Evolutionary conservation across 2,329 filamentous ascomycete species (phyloP), one percentile per base, ranked within the genome.

Genomic region (Penicillium sp.): DNA sequence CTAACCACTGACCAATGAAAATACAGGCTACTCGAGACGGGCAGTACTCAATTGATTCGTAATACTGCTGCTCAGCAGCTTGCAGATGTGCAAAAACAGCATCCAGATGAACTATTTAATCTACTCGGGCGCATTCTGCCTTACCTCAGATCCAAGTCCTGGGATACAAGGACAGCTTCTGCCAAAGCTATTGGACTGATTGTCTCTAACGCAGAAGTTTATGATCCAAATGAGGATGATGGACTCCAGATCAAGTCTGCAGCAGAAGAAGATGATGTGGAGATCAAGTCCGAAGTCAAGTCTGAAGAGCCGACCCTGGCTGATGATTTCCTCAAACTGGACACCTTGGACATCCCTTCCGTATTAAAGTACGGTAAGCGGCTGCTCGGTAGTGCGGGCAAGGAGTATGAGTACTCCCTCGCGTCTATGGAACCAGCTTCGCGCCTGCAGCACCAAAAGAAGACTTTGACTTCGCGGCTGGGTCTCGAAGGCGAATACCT

Each of bases 31-130:
- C 87, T 99, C 67, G 94, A 99, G 82, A 97, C 94, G 55, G 94
- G 94, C 67, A 97, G 93, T 77, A 99, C 94, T 58, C 88, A 89
- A 71, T 82, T 99, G 64, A 97, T 99, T 71, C 88, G 95, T 65
- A 96, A 97, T 71, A 99, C 94, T 60, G 95, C 94, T 60, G 94
- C 96, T 59, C 91, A 95, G 70, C 94, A 99, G 77, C 83, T 99
- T 61, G 94, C 92, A 59, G 94, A 99, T 76, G 94, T 96, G 75
- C 95, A 99, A 76, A 97, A 97, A 73, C 90, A 94, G 73, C 94
- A 97, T 68, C 94, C 94, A 0, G 93, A 99, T 76, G 95, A 99
- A 74, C 81, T 99, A 1, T 97, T 97, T 77, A 97, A 97, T 70
- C 83, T 99, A 7, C 82, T 99, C 12, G 93, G 91, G 30, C 84